A percentile compares a stretch with the other conserved stretches of the same genome.
Evolutionary conservation across 1,284 basidiomycete species (phyloP).

Genomic region (Singerocomus inundabilis): DNA sequence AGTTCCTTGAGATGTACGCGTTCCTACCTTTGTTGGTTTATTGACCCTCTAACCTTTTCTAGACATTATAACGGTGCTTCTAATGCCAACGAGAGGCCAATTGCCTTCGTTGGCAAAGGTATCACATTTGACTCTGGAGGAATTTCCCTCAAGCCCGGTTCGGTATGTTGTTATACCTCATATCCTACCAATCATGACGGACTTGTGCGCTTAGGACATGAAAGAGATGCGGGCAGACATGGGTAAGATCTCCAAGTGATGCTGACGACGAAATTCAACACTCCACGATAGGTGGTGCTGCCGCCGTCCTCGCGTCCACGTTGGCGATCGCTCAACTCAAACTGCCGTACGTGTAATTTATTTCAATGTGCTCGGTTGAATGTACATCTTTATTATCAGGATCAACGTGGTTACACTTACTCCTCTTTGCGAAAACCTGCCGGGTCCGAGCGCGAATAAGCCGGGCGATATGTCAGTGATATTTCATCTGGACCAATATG

Average conservation of each 20-base stretch:
- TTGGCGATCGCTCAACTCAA: slow-evolving; percentile 80
- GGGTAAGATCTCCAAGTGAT: slow-evolving; percentile 45
- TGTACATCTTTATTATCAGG: slow-evolving; percentile 33
- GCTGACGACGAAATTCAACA: neutral
- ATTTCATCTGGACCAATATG: neutral
- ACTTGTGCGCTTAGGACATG: slow-evolving; percentile 52
- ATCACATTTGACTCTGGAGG: slow-evolving; percentile 90
- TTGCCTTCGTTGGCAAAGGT: slow-evolving; percentile 86
- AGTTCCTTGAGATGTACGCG: slow-evolving; percentile 82
- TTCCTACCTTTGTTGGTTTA: neutral
- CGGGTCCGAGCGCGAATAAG: slow-evolving; percentile 82
- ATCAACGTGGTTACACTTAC: slow-evolving; percentile 75
- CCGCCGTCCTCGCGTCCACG: slow-evolving; percentile 70
- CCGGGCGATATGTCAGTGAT: slow-evolving; percentile 74
- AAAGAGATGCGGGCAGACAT: slow-evolving; percentile 83
- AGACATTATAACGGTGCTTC: slow-evolving; percentile 81
- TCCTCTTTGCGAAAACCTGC: slow-evolving; percentile 87
- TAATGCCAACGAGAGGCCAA: slow-evolving; percentile 53
- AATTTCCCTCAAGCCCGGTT: slow-evolving; percentile 79
- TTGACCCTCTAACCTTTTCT: slow-evolving; percentile 1
- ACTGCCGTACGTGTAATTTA: slow-evolving; percentile 53
- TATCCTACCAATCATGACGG: neutral
- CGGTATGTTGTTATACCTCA: slow-evolving; percentile 47
- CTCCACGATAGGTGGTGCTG: slow-evolving; percentile 62
- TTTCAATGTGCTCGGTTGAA: neutral